phyloP scores from a whole-genome alignment of 2,329 filamentous ascomycete genomes.

The Lachnellula arida region DNA sequence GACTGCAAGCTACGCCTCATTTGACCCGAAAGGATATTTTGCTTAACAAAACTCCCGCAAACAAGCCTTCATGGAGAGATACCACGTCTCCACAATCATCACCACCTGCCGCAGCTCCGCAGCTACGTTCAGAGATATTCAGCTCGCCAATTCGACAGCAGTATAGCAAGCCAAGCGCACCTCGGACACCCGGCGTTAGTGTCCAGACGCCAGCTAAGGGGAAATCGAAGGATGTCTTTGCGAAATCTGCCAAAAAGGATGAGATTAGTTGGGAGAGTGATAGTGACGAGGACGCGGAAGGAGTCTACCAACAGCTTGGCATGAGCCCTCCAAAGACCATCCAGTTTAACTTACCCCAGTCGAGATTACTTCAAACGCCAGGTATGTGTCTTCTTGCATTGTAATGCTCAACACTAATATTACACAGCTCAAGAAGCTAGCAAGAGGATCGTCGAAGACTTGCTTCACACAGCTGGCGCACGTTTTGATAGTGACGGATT shows the following conservation, averaged over 20 bases:
- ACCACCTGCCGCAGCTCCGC: conserved; percentile 74
- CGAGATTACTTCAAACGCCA: conserved; percentile 74
- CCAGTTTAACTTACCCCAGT: conserved; percentile 75
- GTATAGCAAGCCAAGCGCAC: conserved; percentile 35
- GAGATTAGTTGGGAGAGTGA: conserved; percentile 71
- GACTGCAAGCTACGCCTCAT: conserved; percentile 86
- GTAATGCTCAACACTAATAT: conserved; percentile 5
- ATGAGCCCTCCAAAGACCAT: conserved; percentile 93
- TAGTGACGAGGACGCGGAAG: conserved; percentile 52
- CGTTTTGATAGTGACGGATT: conserved; percentile 47
- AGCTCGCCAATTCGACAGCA: conserved; percentile 60
- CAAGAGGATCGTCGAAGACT: conserved; percentile 73
- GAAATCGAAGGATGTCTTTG: conserved; percentile 48
- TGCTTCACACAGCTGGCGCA: conserved; percentile 72
- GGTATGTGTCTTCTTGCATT: conserved; percentile 43
- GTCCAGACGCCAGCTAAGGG: conserved; percentile 69
- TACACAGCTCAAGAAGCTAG: conserved; percentile 71
- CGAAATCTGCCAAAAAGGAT: conserved; percentile 35
- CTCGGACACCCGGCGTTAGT: conserved; percentile 76
- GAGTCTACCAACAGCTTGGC: conserved; percentile 55
- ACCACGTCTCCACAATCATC: conserved; percentile 51
- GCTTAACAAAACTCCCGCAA: conserved; percentile 24
- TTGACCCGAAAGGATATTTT: conserved; percentile 41
- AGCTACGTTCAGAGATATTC: conserved; percentile 81
- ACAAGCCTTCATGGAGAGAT: conserved; percentile 31